Percentiles rank a stretch among this genome's conserved stretches.
These are phyloP conservation scores for Begonia peltatifolia DNA, from an alignment of 306 rosid genomes.

Conservation along the genomic window DNA sequence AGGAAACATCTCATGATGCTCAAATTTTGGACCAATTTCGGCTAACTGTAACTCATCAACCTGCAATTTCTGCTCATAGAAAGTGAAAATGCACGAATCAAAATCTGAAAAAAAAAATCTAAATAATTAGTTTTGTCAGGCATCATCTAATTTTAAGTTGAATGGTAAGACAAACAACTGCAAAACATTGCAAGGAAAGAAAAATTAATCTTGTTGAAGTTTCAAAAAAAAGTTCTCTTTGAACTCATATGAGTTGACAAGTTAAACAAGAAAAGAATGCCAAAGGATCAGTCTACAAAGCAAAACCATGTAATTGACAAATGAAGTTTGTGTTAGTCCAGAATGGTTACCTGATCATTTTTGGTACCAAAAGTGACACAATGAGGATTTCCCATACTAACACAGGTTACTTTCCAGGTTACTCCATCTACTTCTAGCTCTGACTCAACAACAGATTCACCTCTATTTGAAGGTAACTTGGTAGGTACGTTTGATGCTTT, in stretches of 20 bases:
- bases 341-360: slow-evolving; percentile 42
- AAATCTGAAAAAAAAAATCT: no score
- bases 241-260: no score
- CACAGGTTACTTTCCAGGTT: slow-evolving; percentile 86
- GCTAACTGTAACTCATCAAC: slow-evolving; percentile 75
- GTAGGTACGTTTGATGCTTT: slow-evolving; percentile 80
- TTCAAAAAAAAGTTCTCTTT: no score
- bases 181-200: no score
- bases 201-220: no score
- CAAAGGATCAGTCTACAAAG: no score
- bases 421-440: slow-evolving; percentile 61
- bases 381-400: slow-evolving; percentile 97
- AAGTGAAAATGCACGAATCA: slow-evolving; percentile 1
- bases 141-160: no score
- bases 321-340: no score
- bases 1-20: slow-evolving; percentile 77
- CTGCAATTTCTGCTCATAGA: slow-evolving; percentile 49
- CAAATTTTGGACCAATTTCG: slow-evolving; percentile 86
- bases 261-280: no score
- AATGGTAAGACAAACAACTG: no score
- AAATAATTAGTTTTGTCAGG: no score
- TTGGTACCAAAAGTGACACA: slow-evolving; percentile 57
- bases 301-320: no score
- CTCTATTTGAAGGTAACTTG: slow-evolving; percentile 41
- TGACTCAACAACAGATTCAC: slow-evolving; percentile 46